Base-by-base conservation (phyloP, 2,329 filamentous ascomycete species). In the Monosporascus ibericus region DNA sequence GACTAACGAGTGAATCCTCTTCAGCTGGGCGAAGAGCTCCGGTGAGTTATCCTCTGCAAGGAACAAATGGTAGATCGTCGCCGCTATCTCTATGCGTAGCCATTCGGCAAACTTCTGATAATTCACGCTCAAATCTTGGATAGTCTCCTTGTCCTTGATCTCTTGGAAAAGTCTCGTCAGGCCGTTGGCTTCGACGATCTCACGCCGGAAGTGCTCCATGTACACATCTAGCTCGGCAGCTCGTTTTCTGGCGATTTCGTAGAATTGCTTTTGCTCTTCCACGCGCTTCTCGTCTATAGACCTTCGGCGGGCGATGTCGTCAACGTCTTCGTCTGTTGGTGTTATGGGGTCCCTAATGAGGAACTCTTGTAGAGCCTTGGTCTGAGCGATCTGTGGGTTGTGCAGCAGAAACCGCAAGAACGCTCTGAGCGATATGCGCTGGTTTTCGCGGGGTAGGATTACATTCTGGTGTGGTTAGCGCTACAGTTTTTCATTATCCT, bases 61-160 rank as follows among this genome's bases (percentile, higher is more conserved):
- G 77, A 99, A 99, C 36, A 99, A 77, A 69, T 99, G 94, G 67
- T 99, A 99, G 54, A 97, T 84, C 22, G 94, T 96, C 40, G 94
- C 94, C 24, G 94, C 94, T 48, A 99, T 86, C 72, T 99, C 94
- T 64, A 99, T 99, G 39, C 94, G 86, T 48, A 97, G 76, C 94
- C 94, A 99, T 70, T 99, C 94, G 18, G 92, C 92, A 67, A 99
- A 97, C 68, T 97, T 99, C 65, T 94, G 89, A 69, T 97, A 97
- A 68, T 97, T 92, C 11, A 95, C 86, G 65, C 90, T 95, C 50
- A 99, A 79, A 60, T 96, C 90, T 58, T 84, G 81, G 50, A 99
- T 92, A 4, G 82, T 90, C 54, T 89, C 79, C 74, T 97, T 97
- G 52, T 91, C 86, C 63, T 88, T 88, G 69, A 99, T 95, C 68